Conservation (phyloP, 192 early-diverging fungal genomes). For the Blastocladiella britannica region DNA sequence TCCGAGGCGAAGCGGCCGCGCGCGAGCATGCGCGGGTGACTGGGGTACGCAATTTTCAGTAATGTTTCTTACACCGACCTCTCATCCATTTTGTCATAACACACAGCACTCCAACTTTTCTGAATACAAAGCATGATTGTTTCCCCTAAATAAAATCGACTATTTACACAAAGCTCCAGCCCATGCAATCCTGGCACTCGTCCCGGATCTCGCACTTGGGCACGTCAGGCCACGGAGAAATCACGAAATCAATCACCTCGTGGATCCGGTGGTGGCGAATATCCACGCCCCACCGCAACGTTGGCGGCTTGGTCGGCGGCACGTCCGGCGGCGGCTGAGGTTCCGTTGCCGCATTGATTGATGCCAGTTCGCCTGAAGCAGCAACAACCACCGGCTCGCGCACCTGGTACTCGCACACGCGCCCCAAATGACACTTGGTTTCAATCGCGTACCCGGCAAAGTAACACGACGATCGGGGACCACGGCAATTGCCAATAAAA, state of each 20-base stretch:
- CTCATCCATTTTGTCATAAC: not conserved
- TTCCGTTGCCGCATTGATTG: no score
- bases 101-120: not conserved
- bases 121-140: not conserved
- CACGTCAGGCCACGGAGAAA: constrained; percentile 15
- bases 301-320: not conserved
- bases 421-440: constrained; percentile 65
- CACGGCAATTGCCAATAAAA: constrained; percentile 64
- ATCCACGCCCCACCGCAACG: constrained; percentile 36
- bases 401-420: constrained; percentile 6
- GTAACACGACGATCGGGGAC: constrained; percentile 38
- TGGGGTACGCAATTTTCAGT: constrained; percentile 4
- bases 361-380: no score
- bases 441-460: constrained; percentile 55
- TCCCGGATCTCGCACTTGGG: constrained; percentile 17
- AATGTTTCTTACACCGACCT: not conserved
- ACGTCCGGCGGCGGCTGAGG: not conserved
- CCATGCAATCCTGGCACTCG: constrained; percentile 19
- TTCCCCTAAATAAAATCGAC: no score
- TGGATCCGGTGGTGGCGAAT: constrained; percentile 61
- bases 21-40: constrained; percentile 21
- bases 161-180: constrained; percentile 18
- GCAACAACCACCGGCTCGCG: no score
- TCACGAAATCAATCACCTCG: constrained; percentile 47
- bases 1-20: constrained; percentile 21